Base-by-base conservation (phyloP, 208 protist species). In the Wallacemonas sp. region DNA sequence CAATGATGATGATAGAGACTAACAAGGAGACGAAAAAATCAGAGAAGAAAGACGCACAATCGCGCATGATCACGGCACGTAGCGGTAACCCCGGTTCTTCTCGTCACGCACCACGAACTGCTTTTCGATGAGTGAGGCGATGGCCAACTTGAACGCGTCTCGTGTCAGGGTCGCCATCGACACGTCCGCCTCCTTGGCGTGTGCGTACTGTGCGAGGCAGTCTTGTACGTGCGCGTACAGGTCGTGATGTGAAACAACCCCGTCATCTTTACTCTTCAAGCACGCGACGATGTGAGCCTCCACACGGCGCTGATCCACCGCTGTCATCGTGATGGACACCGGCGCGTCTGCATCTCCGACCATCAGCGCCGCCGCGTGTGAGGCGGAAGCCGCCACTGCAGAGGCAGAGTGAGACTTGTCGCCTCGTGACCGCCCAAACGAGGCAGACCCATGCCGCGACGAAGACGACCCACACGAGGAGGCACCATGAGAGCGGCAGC, bases 81-180 rank as follows among this genome's bases (percentile, higher is more conserved):
- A 90, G 2, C 77, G 62, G 60, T 90, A 93, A 11, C 30, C 51
- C 31, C 80, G 71, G 17, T 27, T 54, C 8, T 60, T 68, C 19
- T 72, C 69, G 34, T 69, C 70, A n/a, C 82, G 75, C 6, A 65
- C 56, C 31, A 93, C 42, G 38, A 89, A 88, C 31, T 90, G 83
- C 30, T 70, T 68, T n/a, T 86, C 88, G 14, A 91, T 80, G 14
- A 92, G 66, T 24, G 72, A 33, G 1, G 65, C 36, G 2, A 90
- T 15, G 36, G 79, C 77, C 26, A 61, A 27, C 60, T 94, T 92
- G 12, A 91, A 78, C 41, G 88, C 70, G 0, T 72, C 28, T 0
- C 36, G 39, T 1, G 76, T 85, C 17, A 90, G 66, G 17, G 67
- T 49, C 42, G 5, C 11, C n/a, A 21, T n/a, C n/a, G n/a, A n/a